Conservation (phyloP, 2,329 filamentous ascomycete genomes). For the Scedosporium aurantiacum region DNA sequence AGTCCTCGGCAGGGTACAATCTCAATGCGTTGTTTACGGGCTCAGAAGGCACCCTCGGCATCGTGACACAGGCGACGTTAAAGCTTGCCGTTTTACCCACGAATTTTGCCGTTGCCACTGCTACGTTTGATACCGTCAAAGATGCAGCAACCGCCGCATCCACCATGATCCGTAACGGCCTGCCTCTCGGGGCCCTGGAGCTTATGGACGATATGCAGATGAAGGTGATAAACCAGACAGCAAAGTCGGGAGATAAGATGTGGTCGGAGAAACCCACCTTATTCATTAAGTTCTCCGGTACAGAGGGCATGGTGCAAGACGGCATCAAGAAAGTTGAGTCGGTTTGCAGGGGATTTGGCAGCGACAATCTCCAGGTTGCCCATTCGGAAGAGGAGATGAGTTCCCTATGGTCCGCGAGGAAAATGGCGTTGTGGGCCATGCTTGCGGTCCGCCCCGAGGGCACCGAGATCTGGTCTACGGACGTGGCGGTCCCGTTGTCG, state of each 20-base stretch:
- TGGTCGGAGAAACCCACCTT: slow-evolving; percentile 63
- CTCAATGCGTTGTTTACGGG: slow-evolving; percentile 59
- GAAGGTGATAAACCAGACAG: slow-evolving; percentile 52
- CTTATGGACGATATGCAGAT: slow-evolving; percentile 56
- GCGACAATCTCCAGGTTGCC: slow-evolving; percentile 58
- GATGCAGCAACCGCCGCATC: slow-evolving; percentile 54
- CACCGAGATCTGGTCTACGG: slow-evolving; percentile 65
- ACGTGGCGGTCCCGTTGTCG: slow-evolving; percentile 69
- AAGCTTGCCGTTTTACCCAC: slow-evolving; percentile 56
- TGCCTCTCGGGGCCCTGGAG: slow-evolving; percentile 56
- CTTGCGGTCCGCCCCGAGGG: slow-evolving; percentile 51
- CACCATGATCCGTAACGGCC: slow-evolving; percentile 50
- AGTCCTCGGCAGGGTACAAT: slow-evolving; percentile 63
- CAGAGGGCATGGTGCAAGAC: slow-evolving; percentile 46
- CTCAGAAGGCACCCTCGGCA: slow-evolving; percentile 59
- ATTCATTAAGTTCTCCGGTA: slow-evolving; percentile 68
- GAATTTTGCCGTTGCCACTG: slow-evolving; percentile 53
- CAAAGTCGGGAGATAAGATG: slow-evolving; percentile 43
- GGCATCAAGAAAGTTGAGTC: slow-evolving; percentile 46
- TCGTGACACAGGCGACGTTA: slow-evolving; percentile 59
- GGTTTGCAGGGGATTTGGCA: slow-evolving; percentile 37
- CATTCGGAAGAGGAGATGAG: slow-evolving; percentile 50
- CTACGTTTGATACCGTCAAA: slow-evolving; percentile 46
- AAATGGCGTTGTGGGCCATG: slow-evolving; percentile 63
- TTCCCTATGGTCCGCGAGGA: slow-evolving; percentile 65